Evolutionary conservation across 2,329 filamentous ascomycete genomes (phyloP), one percentile per base, ranked within the genome.

Genomic region (Colletotrichum sidae): DNA sequence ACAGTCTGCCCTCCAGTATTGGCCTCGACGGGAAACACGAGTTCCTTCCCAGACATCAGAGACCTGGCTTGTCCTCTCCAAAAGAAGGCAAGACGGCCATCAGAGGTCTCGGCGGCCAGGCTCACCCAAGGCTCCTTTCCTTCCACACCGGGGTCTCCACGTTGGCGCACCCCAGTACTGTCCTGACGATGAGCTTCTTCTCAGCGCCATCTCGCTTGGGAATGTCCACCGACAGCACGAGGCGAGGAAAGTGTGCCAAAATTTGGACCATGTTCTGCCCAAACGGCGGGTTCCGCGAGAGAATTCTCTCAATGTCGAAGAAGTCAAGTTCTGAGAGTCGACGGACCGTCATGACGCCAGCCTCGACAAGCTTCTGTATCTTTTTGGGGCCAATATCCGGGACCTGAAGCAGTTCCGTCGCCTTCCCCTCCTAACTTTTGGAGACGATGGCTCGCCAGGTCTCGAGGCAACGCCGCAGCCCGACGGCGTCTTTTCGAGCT

Each of bases 261-360:
- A 83, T 81, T 11, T 88, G 86, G 12, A 92, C 79, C 46, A 96
- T 74, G 46, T 90, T 90, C 49, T 86, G 84, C 0, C 95, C 96
- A 73, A 92, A 97, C 0, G 95, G 93, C 0, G 94, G 92, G 69
- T 97, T 93, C 58, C 91, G 90, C 68, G 89, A 90, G 51, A 97
- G 76, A 33, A 93, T 79, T 52, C 88, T 85, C 71, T 98, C 95
- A 55, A 99, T 92, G 34, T 88, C 85, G 57, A 89, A 86, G 34
- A 90, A 82, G 41, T 95, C 90, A 12, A 88, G 83, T 7, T 76
- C 78, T 13, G 90, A 87, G 11, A 99, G 80, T n/a, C 87, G 85
- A 46, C 90, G 86, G 6, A 98, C 88, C 6, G 83, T 92, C 35
- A 81, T 87, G 58, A 98, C 86, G 1, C 89, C 88, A n/a, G 88